Conservation (phyloP, 257 asterid species). For the Forsythia viridissima region DNA sequence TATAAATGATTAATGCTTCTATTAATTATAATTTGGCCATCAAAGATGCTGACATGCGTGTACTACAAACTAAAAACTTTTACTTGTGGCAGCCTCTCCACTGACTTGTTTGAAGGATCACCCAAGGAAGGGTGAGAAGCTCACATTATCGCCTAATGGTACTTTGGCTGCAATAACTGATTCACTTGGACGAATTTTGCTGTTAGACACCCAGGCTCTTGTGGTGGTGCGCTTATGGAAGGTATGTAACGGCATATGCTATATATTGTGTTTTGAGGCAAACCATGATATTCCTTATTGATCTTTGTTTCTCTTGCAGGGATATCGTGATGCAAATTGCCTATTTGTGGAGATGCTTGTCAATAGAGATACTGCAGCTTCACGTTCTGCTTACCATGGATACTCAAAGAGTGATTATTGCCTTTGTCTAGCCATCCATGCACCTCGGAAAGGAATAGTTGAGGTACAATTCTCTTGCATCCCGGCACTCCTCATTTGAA, state of each 20-base stretch:
- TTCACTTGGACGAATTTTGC: constrained; percentile 96
- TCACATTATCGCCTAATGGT: constrained; percentile 91
- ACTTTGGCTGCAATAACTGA: constrained; percentile 96
- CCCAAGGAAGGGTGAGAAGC: constrained; percentile 96
- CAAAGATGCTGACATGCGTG: constrained; percentile 20
- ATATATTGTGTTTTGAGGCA: constrained; percentile 9
- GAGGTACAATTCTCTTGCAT: constrained; percentile 57
- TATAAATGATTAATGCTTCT: neutral
- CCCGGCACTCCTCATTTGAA: neutral
- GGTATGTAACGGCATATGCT: constrained; percentile 38
- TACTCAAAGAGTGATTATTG: constrained; percentile 74
- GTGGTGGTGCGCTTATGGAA: constrained; percentile 97
- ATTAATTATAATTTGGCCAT: constrained; percentile 14
- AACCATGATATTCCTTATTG: neutral
- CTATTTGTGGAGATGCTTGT: constrained; percentile 92
- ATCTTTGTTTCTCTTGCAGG: constrained; percentile 47
- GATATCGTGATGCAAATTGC: constrained; percentile 98
- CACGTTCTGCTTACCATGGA: constrained; percentile 38
- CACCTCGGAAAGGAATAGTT: constrained; percentile 92
- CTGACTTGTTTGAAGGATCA: constrained; percentile 90
- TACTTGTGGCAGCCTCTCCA: constrained; percentile 70
- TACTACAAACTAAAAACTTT: constrained; percentile 12
- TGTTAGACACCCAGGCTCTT: constrained; percentile 90
- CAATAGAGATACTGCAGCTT: constrained; percentile 45
- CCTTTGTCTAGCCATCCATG: constrained; percentile 94